Percentiles rank a stretch among this genome's conserved stretches.
phyloP scores from a whole-genome alignment of 1,284 basidiomycete species.

The Phellopilus nigrolimitatus region DNA sequence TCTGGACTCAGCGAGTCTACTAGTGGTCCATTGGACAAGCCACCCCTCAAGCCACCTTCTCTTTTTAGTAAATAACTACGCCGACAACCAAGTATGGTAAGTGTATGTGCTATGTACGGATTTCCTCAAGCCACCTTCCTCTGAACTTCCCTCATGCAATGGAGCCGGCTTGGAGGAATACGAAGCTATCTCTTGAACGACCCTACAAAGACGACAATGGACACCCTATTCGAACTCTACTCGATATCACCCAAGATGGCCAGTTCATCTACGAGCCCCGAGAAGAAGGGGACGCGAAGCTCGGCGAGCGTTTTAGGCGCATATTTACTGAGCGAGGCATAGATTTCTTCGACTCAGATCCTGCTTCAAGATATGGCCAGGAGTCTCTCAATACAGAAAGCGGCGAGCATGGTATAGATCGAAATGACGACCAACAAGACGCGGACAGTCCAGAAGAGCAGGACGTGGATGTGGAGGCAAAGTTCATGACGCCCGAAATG shows the following conservation, averaged over 20 bases:
- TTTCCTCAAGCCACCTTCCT: not conserved
- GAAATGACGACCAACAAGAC: not conserved
- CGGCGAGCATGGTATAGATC: conserved; percentile 24
- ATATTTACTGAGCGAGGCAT: conserved; percentile 67
- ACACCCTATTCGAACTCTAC: conserved; percentile 51
- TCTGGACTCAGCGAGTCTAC: not conserved
- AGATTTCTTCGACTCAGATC: conserved; percentile 64
- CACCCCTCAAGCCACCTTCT: no score
- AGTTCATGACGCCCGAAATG: conserved; percentile 68
- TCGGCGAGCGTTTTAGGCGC: conserved; percentile 60
- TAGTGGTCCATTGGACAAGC: not conserved
- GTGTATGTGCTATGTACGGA: no score
- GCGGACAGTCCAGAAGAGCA: conserved; percentile 27
- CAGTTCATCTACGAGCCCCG: conserved; percentile 64
- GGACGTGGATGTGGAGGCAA: conserved; percentile 26
- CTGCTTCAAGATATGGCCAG: conserved; percentile 19
- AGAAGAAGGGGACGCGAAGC: conserved; percentile 46
- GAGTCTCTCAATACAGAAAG: conserved; percentile 24
- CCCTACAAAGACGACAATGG: conserved; percentile 75
- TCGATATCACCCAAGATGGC: conserved; percentile 68
- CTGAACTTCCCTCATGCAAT: not conserved
- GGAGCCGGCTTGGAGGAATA: conserved; percentile 50
- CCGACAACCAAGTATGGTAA: no score
- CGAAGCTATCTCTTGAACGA: conserved; percentile 64
- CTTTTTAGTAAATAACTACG: no score